These are phyloP conservation scores for Rhizoctonia solani DNA, from an alignment of 1,284 basidiomycete genomes.

Conservation along the genomic window DNA sequence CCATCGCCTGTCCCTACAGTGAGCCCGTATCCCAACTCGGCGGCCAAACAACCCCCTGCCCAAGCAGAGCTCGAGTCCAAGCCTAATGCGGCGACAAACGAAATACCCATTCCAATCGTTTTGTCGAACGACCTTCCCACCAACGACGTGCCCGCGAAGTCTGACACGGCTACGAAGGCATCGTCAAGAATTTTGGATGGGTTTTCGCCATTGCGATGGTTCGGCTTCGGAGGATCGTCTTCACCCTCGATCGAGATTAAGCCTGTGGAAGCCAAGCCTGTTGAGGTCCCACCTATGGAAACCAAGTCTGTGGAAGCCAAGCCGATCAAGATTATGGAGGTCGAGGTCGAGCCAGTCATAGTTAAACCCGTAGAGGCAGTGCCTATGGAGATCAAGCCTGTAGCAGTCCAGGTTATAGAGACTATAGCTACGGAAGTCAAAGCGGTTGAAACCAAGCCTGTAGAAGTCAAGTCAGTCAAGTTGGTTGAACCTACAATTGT, in stretches of 20 bases:
- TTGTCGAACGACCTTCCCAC: neutral
- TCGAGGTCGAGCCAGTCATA: too few species aligned
- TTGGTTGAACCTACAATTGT: too few species aligned
- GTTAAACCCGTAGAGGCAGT: too few species aligned
- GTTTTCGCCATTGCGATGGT: constrained; percentile 26
- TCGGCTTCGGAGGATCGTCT: neutral
- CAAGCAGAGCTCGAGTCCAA: neutral
- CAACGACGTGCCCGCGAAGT: neutral
- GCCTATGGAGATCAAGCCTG: too few species aligned
- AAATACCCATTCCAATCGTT: neutral
- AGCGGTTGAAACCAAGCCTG: too few species aligned
- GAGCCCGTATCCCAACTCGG: neutral
- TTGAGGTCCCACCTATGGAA: neutral
- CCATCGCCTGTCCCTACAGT: neutral
- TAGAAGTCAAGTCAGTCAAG: too few species aligned
- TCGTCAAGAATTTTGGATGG: neutral
- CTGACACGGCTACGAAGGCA: neutral
- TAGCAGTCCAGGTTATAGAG: too few species aligned
- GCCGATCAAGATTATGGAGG: too few species aligned
- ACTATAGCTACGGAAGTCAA: too few species aligned
- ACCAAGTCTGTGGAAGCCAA: too few species aligned
- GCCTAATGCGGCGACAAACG: neutral
- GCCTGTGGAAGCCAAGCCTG: neutral
- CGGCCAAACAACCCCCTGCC: neutral
- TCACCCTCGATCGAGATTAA: neutral